These are phyloP conservation scores for Spinacia oleracea DNA, from an alignment of 179 eudicot species.

Conservation along the genomic window DNA sequence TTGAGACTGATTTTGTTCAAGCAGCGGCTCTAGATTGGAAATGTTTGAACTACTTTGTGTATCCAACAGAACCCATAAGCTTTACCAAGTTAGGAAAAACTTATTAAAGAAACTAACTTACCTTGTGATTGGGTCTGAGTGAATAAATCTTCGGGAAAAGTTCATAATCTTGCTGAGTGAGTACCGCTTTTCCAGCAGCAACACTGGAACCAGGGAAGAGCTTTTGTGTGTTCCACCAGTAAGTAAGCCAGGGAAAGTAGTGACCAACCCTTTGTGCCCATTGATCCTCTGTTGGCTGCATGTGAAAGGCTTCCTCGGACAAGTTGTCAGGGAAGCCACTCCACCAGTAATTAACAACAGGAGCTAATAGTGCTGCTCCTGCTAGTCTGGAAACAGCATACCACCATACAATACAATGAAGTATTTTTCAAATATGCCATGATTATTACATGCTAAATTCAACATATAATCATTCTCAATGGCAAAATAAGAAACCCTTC, in stretches of 20 bases:
- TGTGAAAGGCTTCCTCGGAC: constrained; percentile 35
- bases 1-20: no score
- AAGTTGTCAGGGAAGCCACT: constrained; percentile 36
- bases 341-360: constrained; percentile 61
- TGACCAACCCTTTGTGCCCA: constrained; percentile 42
- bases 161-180: constrained; percentile 31
- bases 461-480: no score
- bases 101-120: constrained; percentile 10
- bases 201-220: constrained; percentile 46
- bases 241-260: constrained; percentile 45
- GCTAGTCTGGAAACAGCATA: constrained; percentile 47
- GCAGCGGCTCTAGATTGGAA: no score
- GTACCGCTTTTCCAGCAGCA: constrained; percentile 25
- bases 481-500: background rate
- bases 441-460: no score
- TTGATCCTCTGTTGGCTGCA: constrained; percentile 40
- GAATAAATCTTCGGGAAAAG: no score
- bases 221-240: constrained; percentile 60
- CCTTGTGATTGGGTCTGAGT: constrained; percentile 19
- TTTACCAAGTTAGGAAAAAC: background rate
- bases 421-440: background rate
- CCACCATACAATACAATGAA: no score
- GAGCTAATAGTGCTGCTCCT: constrained; percentile 42
- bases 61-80: background rate
- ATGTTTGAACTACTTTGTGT: no score